phyloP scores from a whole-genome alignment of 1,139 yeast genomes.

The Geotrichum phurueaensis region DNA sequence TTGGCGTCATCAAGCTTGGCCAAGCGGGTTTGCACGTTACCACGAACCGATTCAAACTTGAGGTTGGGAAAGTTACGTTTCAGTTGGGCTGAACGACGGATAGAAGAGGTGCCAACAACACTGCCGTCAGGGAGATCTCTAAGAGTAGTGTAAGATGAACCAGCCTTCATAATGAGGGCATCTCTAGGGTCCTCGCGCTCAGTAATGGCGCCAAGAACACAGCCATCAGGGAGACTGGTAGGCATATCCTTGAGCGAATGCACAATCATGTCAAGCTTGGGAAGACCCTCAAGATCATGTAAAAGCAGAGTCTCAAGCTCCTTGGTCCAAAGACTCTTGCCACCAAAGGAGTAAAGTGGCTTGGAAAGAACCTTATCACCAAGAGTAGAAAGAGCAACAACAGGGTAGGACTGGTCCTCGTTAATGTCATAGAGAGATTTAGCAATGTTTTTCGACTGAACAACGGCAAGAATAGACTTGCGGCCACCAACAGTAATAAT shows the following conservation, averaged over 20 bases:
- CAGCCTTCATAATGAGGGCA: conserved; percentile 75
- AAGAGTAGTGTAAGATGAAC: conserved; percentile 56
- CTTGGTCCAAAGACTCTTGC: conserved; percentile 93
- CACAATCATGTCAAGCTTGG: conserved; percentile 78
- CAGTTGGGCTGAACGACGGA: conserved; percentile 81
- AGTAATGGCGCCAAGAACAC: conserved; percentile 80
- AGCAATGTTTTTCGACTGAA: conserved; percentile 74
- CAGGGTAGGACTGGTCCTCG: conserved; percentile 61
- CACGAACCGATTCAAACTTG: conserved; percentile 74
- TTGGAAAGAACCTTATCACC: conserved; percentile 84
- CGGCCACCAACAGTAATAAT: conserved; percentile 67
- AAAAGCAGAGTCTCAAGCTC: conserved; percentile 78
- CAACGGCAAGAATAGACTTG: conserved; percentile 78
- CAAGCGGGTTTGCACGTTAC: conserved; percentile 79
- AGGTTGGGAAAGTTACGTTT: conserved; percentile 54
- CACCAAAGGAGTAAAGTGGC: conserved; percentile 92
- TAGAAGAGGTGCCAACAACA: conserved; percentile 89
- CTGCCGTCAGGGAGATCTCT: conserved; percentile 77
- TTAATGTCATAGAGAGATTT: conserved; percentile 44
- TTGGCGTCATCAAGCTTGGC: conserved; percentile 66
- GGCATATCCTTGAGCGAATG: conserved; percentile 96
- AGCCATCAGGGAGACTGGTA: conserved; percentile 81
- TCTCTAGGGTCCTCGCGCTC: conserved; percentile 89
- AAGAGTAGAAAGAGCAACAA: conserved; percentile 73
- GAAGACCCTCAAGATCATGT: conserved; percentile 54